Conservation (phyloP, 1,139 yeast species). For the Scheffersomyces illinoinensis region DNA sequence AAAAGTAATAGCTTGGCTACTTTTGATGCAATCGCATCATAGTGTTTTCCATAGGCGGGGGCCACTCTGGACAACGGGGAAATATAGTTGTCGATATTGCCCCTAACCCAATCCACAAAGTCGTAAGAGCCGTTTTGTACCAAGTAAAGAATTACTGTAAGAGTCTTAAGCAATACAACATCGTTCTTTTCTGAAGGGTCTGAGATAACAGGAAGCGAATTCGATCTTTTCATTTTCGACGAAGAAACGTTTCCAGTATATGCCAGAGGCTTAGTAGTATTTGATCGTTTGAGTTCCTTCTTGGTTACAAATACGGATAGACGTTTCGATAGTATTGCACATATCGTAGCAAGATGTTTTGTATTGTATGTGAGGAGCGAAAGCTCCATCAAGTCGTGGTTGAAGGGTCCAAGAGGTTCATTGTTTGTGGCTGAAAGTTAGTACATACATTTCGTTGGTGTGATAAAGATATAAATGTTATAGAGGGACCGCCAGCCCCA, state of each 20-base stretch:
- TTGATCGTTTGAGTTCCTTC: neutral
- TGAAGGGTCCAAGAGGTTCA: conserved; percentile 43
- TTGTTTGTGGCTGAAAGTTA: conserved; percentile 29
- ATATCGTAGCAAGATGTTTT: conserved; percentile 16
- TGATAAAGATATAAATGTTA: neutral
- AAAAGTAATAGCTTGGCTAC: conserved; percentile 27
- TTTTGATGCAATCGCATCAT: conserved; percentile 29
- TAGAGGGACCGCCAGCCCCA: neutral
- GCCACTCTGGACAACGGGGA: conserved; percentile 8
- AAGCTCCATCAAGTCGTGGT: conserved; percentile 36
- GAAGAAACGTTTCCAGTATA: neutral
- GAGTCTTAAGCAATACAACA: conserved; percentile 29
- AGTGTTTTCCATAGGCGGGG: conserved; percentile 11
- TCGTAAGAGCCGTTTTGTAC: conserved; percentile 40
- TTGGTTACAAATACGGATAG: conserved; percentile 1
- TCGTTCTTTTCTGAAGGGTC: conserved; percentile 11
- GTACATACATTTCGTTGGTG: neutral
- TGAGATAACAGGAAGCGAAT: neutral
- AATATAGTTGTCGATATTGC: conserved; percentile 11
- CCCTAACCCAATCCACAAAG: conserved; percentile 32
- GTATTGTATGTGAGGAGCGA: conserved; percentile 27
- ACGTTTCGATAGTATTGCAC: conserved; percentile 15
- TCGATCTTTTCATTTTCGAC: neutral
- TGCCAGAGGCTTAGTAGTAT: conserved; percentile 1
- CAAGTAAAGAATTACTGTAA: conserved; percentile 36